A percentile compares a stretch with the other conserved stretches of the same genome.
Evolutionary conservation across 805 yeast genomes (phyloP).

Genomic region (Candida oleophila): DNA sequence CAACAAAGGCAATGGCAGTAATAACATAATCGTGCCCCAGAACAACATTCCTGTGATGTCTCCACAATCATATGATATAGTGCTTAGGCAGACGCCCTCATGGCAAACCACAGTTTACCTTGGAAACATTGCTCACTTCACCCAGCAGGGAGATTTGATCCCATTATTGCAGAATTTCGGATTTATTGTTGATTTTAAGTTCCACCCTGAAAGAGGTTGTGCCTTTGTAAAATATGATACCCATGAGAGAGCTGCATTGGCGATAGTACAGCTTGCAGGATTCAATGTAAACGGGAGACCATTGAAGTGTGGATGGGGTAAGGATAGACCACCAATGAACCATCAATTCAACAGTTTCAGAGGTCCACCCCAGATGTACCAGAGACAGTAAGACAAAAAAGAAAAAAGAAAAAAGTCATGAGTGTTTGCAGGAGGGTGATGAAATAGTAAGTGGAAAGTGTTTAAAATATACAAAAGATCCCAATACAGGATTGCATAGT

Average conservation of each 20-base stretch:
- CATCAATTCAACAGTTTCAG: conserved; percentile 24
- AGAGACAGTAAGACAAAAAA: not conserved
- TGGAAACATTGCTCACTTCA: conserved; percentile 79
- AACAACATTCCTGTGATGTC: conserved; percentile 28
- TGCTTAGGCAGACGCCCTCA: conserved; percentile 73
- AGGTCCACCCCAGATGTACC: conserved; percentile 27
- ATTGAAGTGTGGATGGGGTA: conserved; percentile 87
- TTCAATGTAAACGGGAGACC: conserved; percentile 73
- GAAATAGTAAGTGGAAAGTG: not conserved
- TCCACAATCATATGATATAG: conserved; percentile 66
- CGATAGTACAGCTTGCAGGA: conserved; percentile 77
- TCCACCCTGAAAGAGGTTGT: conserved; percentile 80
- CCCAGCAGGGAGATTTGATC: conserved; percentile 69
- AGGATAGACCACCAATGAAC: conserved; percentile 42
- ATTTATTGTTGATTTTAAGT: conserved; percentile 74
- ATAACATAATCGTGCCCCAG: not conserved
- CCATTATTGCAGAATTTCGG: conserved; percentile 80
- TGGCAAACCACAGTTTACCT: conserved; percentile 86
- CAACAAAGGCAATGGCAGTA: conserved; percentile 5
- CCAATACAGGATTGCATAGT: not conserved
- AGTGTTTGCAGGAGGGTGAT: not conserved
- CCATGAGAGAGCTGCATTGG: conserved; percentile 86
- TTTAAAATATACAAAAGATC: too few species aligned
- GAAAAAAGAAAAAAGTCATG: not conserved
- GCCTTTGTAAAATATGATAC: conserved; percentile 86